A percentile compares a stretch with the other conserved stretches of the same genome.
Evolutionary conservation across 169 alveolate species (phyloP).

Genomic region (Perkinsus olseni): DNA sequence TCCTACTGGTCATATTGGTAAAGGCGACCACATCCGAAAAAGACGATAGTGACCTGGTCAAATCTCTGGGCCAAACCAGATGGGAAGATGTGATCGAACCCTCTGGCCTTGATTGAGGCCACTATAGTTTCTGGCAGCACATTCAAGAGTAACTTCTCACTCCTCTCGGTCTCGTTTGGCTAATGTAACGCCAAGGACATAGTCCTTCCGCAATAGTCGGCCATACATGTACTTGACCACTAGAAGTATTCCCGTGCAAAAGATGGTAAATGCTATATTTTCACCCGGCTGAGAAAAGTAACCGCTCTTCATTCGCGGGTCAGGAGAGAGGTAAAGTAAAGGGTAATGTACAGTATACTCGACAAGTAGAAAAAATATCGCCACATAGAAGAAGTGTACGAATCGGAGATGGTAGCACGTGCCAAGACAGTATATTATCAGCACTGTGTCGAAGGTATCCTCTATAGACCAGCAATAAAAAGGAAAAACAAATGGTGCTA

Average conservation of each 20-base stretch:
- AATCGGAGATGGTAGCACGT: not conserved
- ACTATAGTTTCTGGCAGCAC: not conserved
- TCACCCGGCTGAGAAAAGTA: not conserved
- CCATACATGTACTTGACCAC: not conserved
- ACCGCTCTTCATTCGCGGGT: constrained; percentile 2
- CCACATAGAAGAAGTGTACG: not conserved
- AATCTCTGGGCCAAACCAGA: not conserved
- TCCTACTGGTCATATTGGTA: not conserved
- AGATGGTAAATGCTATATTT: not conserved
- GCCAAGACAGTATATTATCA: not conserved
- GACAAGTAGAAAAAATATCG: not conserved
- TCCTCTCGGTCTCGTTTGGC: not conserved
- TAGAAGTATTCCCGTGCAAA: not conserved
- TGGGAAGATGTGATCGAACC: not conserved
- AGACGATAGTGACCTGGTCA: not conserved
- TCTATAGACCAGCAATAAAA: not conserved
- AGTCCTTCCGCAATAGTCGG: not conserved
- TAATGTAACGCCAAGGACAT: not conserved
- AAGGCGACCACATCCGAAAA: not conserved
- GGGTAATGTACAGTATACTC: not conserved
- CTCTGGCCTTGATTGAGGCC: not conserved
- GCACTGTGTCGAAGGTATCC: not conserved
- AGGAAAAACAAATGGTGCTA: not conserved
- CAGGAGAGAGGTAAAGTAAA: not conserved
- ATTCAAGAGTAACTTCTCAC: not conserved